Evolutionary conservation across 805 yeast genomes (phyloP), one percentile per base, ranked within the genome.

Genomic region (Clavispora phyllophila): DNA sequence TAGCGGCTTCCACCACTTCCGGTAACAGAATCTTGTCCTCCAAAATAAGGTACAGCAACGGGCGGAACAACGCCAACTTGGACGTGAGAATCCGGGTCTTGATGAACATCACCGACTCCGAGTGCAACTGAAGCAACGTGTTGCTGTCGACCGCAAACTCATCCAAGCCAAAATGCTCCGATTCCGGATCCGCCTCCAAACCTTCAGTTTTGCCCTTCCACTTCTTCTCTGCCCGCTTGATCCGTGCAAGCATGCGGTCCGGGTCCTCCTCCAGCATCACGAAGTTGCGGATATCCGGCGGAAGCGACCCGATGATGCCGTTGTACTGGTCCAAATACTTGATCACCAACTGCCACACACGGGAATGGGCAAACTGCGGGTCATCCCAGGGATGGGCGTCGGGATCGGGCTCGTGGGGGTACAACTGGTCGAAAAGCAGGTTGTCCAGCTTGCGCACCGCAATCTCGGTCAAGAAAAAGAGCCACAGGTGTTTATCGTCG

Each of bases 381-480:
- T 46, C 51, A 32, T 60, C 65, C 65, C 70, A 66, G 5, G 44
- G 29, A 9, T 4, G 19, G 6, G 34, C 35, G 5, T 45, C 36
- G 6, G 34, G 32, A 5, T 45, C 36, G 7, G 46, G 37, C 18
- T 48, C 54, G 26, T 44, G 45, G 0, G 60, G 46, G 43, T 53
- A 65, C 9, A 64, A 37, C 25, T 68, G 71, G 45, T 66, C 65
- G 43, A 49, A 63, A 55, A 68, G 50, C 22, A 47, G 54, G 49
- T 68, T 68, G 43, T 67, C 73, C 15, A 66, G 57, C 49, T 67
- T 66, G 23, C 72, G 49, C 15, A 65, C 63, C 0, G 73, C 73
- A 6, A 65, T 56, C 44, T 68, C 73, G 0, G 71, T 67, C 33
- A 67, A 49, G 43, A 61, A 68, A 37, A 47, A 67, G 48, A 64